Evolutionary conservation across 176 grass and related monocot genomes (phyloP), one percentile per base, ranked within the genome.

Genomic region (Triticum dicoccoides): DNA sequence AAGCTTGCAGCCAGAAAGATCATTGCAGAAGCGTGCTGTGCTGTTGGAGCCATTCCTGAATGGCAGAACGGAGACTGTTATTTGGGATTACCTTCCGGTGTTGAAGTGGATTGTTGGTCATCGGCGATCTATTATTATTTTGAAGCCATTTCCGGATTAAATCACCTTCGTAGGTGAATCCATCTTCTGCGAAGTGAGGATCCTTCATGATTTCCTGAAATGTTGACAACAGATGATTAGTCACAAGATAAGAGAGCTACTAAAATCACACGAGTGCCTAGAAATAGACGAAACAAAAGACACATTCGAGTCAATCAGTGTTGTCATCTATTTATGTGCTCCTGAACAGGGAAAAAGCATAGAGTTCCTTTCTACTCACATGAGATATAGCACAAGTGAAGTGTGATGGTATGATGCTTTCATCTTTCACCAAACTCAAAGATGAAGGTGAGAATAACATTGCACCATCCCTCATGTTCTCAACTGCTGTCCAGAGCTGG

Each of bases 191-290:
- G 0, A 90, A 12, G 35, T 78, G 84, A 82, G 84, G 84, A 30
- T 90, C 83, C 18, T 42, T 4, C 88, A 90, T 86, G 30, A 86
- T 73, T 30, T 90, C 88, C 88, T 90, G 88, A 23, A 52, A 70
- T 69, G 63, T 73, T 45, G 5, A 24, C 18, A 38, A 61, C 20
- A 21, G 34, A 76, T 81, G 45, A 6, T 69, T 21, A 69, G 35
- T n/a, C 27, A 82, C 25, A 62, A 29, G 13, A 42, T 14, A 32
- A 45, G 61, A 70, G 33, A 11, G 8, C 20, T 35, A 35, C 5
- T n/a, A 34, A 30, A 52, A 23, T 27, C 3, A 11, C 11, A 33
- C 7, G 32, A 54, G 38, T 41, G 52, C 51, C n/a, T 44, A 51
- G 3, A 14, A 51, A 72, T 42, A 84, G 11, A 38, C 1, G 17